Evolutionary conservation across 2,329 filamentous ascomycete species (phyloP).

Genomic region (Colletotrichum somersetense): DNA sequence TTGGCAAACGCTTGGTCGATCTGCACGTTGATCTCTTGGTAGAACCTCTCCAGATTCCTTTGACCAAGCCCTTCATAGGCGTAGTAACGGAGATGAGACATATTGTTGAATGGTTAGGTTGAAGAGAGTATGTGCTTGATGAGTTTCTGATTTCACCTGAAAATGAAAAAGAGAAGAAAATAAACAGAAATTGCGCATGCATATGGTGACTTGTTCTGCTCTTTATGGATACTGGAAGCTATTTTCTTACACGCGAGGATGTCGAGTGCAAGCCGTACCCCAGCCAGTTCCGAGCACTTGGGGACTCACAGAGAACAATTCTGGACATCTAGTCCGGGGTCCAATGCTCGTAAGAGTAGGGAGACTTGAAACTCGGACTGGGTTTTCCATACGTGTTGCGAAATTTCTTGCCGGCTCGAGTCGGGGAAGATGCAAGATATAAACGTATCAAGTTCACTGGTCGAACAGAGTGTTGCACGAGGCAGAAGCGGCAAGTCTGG

Average conservation of each 20-base stretch:
- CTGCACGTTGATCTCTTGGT: constrained; percentile 56
- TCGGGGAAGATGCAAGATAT: neutral
- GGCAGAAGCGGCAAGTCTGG: neutral
- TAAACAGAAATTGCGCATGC: too few relatives aligned
- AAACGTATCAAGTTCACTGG: neutral
- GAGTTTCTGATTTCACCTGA: neutral
- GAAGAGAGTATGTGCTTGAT: neutral
- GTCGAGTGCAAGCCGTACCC: neutral
- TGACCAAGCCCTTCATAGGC: constrained; percentile 52
- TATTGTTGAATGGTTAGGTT: constrained; percentile 18
- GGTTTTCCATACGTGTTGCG: neutral
- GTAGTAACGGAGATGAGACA: constrained; percentile 51
- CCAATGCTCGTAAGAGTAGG: neutral
- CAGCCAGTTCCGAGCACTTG: neutral
- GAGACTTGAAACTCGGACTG: neutral
- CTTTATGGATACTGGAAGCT: neutral
- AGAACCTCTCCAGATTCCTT: constrained; percentile 47
- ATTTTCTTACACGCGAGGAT: neutral
- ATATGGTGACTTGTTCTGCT: neutral
- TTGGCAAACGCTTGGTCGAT: constrained; percentile 69
- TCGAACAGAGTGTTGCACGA: neutral
- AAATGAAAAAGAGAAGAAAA: too few relatives aligned
- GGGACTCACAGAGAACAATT: neutral
- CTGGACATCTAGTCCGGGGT: neutral
- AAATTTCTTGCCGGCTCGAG: neutral